Evolutionary conservation across 2,329 filamentous ascomycete genomes (phyloP).

Genomic region (Fusarium longipes): DNA sequence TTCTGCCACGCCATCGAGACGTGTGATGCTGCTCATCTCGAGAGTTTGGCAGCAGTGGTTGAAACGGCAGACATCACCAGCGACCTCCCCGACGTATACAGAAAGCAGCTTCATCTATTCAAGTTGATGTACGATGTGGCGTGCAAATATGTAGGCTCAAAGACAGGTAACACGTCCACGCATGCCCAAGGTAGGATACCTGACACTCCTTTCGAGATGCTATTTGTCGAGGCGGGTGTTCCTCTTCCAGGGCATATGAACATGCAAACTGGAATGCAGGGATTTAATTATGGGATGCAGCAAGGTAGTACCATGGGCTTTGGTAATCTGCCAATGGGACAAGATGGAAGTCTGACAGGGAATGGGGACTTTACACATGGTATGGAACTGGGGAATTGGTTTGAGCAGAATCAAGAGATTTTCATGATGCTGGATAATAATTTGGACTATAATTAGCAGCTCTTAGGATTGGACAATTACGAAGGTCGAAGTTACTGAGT

Average conservation of each 20-base stretch:
- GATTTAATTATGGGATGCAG: accelerated
- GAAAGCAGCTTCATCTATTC: constrained; percentile 11
- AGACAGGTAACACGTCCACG: accelerated
- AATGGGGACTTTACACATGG: not conserved
- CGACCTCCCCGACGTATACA: not conserved
- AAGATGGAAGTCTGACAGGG: not conserved
- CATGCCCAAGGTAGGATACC: constrained; percentile 1
- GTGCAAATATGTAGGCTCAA: not conserved
- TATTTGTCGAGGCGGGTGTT: constrained; percentile 4
- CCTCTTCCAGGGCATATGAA: not conserved
- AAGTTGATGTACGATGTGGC: constrained; percentile 16
- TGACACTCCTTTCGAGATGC: constrained; percentile 15
- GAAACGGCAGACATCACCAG: not conserved
- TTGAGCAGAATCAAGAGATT: constrained; percentile 22
- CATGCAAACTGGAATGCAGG: accelerated
- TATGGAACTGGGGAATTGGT: constrained; percentile 17
- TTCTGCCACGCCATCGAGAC: constrained; percentile 23
- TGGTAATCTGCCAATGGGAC: accelerated
- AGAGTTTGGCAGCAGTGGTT: not conserved
- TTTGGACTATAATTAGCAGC: not conserved
- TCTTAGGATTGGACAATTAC: too few species aligned
- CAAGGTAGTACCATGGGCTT: not conserved
- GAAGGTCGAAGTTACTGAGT: not conserved
- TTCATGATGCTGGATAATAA: constrained; percentile 20
- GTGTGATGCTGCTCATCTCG: not conserved